Evolutionary conservation across 352 stramenopile genomes (phyloP), one percentile per base, ranked within the genome.

Genomic region (Globisporangium apiculatum): DNA sequence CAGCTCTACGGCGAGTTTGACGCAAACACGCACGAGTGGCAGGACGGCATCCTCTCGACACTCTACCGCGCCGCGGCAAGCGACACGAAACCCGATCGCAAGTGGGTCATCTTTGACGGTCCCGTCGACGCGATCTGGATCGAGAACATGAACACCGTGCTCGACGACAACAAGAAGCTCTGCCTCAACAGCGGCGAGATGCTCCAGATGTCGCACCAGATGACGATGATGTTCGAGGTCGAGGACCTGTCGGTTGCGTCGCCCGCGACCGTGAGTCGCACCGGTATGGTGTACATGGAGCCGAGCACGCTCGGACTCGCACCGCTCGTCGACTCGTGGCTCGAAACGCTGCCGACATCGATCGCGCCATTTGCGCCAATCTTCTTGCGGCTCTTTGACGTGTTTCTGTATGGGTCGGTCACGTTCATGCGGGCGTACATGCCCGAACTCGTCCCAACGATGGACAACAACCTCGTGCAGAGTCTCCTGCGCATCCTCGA

Each of bases 161-260:
- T 98, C 14, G 93, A 98, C 54, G 92, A 98, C 62, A 98, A 98
- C 76, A 98, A 98, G 67, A 97, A 97, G 61, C 68, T 98, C 0
- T 98, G 91, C 55, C 68, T 98, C 3, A 97, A 96, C 51, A 96
- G 79, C 55, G 94, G 94, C 4, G 93, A 98, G 71, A 97, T 97
- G 67, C 73, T 98, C 46, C 92, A 97, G 60, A 98, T 98, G 93
- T 96, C 86, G 4, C 81, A 90, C 46, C 76, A 97, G 45, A 98
- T 98, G 94, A 97, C 91, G 7, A 98, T 98, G 94, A 97, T 98
- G 90, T 98, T 98, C 55, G 94, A 98, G 66, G 88, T 97, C n/a
- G 91, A 98, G 64, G 94, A 98, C 57, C 71, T 98, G 1, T 92
- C 80, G 0, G 91, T 98, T 1, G 94, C 94, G 15, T 98, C 92